phyloP scores from a whole-genome alignment of 306 rosid species.

The Vigna reflexopilosa region DNA sequence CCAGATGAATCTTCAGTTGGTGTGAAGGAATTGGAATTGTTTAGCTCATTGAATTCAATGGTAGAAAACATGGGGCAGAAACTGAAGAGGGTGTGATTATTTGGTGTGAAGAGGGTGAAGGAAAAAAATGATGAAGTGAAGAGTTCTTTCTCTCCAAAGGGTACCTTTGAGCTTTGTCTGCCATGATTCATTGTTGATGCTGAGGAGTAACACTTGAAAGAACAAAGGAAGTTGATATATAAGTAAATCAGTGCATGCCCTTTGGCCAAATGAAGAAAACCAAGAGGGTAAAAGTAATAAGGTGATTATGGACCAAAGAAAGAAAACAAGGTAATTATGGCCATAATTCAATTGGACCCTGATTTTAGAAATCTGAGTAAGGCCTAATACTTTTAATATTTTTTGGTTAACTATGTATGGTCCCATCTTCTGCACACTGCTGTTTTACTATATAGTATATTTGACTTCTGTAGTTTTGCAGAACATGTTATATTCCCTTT shows the following conservation, averaged over 20 bases:
- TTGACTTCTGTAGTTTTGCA: constrained; percentile 44
- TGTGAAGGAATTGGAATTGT: constrained; percentile 16
- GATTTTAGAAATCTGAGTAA: constrained; percentile 36
- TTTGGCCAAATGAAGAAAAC: constrained; percentile 35
- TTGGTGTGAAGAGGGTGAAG: constrained; percentile 11
- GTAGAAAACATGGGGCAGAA: constrained; percentile 31
- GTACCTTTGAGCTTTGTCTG: constrained; percentile 41
- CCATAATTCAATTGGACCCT: constrained; percentile 46
- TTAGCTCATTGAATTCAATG: constrained; percentile 35
- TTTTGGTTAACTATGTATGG: constrained; percentile 22
- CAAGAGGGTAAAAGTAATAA: constrained; percentile 38
- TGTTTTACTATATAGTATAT: constrained; percentile 31
- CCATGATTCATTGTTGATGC: constrained; percentile 44
- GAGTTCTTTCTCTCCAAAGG: constrained; percentile 39
- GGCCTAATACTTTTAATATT: neutral
- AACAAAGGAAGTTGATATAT: constrained; percentile 37
- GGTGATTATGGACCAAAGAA: constrained; percentile 41
- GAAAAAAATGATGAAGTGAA: constrained; percentile 19
- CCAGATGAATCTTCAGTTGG: constrained; percentile 36
- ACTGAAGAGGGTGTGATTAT: constrained; percentile 10
- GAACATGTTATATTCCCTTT: neutral
- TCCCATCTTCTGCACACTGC: constrained; percentile 46
- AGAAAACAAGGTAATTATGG: constrained; percentile 32
- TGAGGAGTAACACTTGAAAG: constrained; percentile 28
- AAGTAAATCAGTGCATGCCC: constrained; percentile 17